A percentile compares a stretch with the other conserved stretches of the same genome.
These are phyloP conservation scores for Phoma sp. DNA, from an alignment of 2,329 filamentous ascomycete genomes.

Conservation along the genomic window DNA sequence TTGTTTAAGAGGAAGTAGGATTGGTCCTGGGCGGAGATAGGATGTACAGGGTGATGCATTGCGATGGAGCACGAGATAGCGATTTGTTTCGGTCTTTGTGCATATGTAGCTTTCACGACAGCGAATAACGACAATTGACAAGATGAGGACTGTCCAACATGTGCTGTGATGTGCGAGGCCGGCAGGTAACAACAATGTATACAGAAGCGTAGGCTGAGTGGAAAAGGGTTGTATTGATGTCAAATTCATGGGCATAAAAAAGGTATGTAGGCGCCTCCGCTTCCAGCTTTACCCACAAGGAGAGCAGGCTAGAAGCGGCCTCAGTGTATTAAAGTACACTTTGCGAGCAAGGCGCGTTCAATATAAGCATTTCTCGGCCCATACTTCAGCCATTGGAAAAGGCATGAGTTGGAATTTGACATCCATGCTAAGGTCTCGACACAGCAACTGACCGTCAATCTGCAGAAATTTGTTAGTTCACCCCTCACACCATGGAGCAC, in stretches of 20 bases:
- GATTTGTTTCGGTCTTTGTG: background rate
- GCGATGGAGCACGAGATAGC: slow-evolving; percentile 1
- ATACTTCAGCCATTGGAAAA: slow-evolving; percentile 82
- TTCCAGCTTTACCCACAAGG: slow-evolving; percentile 27
- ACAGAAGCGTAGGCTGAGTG: too few species aligned
- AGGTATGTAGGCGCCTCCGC: slow-evolving; percentile 38
- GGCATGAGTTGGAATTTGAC: slow-evolving; percentile 98
- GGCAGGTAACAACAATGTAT: background rate
- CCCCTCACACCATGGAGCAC: slow-evolving; percentile 13
- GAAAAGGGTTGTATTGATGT: background rate
- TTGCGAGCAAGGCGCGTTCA: slow-evolving; percentile 40
- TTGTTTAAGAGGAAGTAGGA: slow-evolving; percentile 45
- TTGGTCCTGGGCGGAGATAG: too few species aligned
- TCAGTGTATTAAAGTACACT: slow-evolving; percentile 31
- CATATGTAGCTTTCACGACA: background rate
- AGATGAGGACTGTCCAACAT: background rate
- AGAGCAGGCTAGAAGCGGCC: slow-evolving; percentile 34
- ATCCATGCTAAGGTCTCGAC: slow-evolving; percentile 77
- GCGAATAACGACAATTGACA: background rate
- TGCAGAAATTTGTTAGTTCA: slow-evolving; percentile 9
- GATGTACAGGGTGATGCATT: background rate
- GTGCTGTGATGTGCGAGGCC: background rate
- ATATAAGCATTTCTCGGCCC: slow-evolving; percentile 96
- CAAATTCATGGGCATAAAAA: background rate
- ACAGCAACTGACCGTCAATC: too few species aligned